Base-by-base conservation (phyloP, 805 yeast genomes). In the Candida ficus region DNA sequence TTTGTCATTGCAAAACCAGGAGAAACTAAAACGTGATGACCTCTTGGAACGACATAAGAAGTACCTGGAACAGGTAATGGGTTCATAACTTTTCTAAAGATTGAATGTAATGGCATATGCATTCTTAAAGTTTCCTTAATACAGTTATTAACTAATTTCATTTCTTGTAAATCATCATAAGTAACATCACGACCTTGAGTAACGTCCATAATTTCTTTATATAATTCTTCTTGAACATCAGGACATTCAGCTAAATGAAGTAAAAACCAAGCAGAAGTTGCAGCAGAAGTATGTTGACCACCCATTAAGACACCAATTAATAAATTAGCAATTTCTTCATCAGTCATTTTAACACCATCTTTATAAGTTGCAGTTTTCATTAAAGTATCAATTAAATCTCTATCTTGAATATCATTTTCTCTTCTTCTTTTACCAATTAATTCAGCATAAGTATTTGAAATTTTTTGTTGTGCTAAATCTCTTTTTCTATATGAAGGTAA, bases 231-330 rank as follows among this genome's bases (percentile, higher is more conserved):
- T 68, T 88, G 96, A 46, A 91, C 67, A 30, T 85, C 83, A 34
- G 95, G 95, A 56, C 78, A 72, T 55, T 83, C 95, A 50, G 89
- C 97, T 46, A 93, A 73, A 60, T 93, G 98, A 49, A 93, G 73
- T 58, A 93, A 69, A 57, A 80, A 80, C 99, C 99, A 93, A 14
- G 97, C 84, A 30, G 95, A 85, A 18, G 99, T 93, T 19, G 98
- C 76, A 33, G 98, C 93, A 48, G 95, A 84, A 21, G 99, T 93
- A 64, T 93, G 99, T 70, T 93, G 99, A 48, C 99, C 99, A 56
- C 99, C 99, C 99, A 93, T 93, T 46, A 93, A 73, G 41, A 93
- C 83, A 63, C 98, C 99, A 64, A 93, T 91, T 62, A 89, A 70
- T 63, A 93, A 71, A 65, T 90, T 85, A 37, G 98, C 93, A 58